phyloP scores from a whole-genome alignment of 345 rosid species.

The Excoecaria cochinchinensis region DNA sequence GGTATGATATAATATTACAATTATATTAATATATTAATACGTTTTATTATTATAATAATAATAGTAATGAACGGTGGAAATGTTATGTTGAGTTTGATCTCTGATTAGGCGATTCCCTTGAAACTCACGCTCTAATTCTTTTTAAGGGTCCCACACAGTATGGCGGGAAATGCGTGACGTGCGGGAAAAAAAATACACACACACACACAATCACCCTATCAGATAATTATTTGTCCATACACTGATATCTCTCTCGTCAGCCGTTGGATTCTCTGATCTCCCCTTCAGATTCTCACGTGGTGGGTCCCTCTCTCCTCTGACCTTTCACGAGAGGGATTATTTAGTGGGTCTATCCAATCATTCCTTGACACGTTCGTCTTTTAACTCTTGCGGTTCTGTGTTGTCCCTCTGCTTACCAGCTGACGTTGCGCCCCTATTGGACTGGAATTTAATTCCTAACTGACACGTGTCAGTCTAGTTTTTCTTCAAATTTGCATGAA shows the following conservation, averaged over 20 bases:
- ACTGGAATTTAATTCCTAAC: not conserved
- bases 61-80: not conserved
- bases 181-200: constrained; percentile 7
- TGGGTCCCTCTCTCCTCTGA: constrained; percentile 14
- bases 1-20: too few relatives aligned
- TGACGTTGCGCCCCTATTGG: not conserved
- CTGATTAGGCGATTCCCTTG: not conserved
- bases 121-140: not conserved
- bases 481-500: not conserved
- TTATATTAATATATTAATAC: too few relatives aligned
- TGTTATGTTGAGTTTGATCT: not conserved
- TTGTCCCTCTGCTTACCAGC: not conserved
- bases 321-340: constrained; percentile 4
- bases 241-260: not conserved
- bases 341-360: not conserved
- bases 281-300: constrained; percentile 23
- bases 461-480: not conserved
- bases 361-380: not conserved
- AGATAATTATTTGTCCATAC: constrained; percentile 13
- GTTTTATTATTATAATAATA: too few relatives aligned
- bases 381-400: not conserved
- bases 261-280: constrained; percentile 22
- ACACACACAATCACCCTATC: not conserved
- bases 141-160: constrained; percentile 12
- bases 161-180: constrained; percentile 31